phyloP scores from a whole-genome alignment of 2,329 filamentous ascomycete species.

The Talaromyces sp. region DNA sequence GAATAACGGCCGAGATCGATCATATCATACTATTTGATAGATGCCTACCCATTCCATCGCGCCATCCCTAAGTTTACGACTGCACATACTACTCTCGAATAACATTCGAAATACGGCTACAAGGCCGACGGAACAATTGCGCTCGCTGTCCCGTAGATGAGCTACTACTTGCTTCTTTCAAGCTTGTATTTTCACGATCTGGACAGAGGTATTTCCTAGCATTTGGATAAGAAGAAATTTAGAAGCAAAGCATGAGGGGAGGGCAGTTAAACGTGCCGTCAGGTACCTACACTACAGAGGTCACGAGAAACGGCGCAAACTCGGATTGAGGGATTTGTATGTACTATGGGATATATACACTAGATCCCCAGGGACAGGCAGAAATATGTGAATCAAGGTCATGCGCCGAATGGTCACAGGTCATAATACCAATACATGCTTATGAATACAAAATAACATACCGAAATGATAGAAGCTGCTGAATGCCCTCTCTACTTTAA shows the following conservation, averaged over 20 bases:
- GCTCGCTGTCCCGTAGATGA: not conserved
- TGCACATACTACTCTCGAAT: not conserved
- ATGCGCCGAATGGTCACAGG: not conserved
- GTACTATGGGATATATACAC: not conserved
- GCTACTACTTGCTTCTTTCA: not conserved
- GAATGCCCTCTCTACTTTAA: not conserved
- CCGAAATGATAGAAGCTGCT: not conserved
- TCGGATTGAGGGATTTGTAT: not conserved
- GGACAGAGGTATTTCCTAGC: too few relatives aligned
- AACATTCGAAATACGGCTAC: not conserved
- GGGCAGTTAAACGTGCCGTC: not conserved
- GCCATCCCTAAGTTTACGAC: not conserved
- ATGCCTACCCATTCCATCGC: not conserved
- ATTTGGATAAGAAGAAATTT: not conserved
- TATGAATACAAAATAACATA: not conserved
- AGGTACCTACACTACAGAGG: not conserved
- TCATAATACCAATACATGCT: not conserved
- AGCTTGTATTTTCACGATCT: not conserved
- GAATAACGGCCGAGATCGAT: constrained; percentile 4
- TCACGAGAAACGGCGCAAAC: not conserved
- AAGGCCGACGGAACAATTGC: not conserved
- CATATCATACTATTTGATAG: not conserved
- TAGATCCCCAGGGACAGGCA: not conserved
- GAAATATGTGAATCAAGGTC: not conserved
- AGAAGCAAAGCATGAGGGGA: not conserved